Conservation (phyloP, 495 filamentous ascomycete species). For the Podospora pseudoanserina region DNA sequence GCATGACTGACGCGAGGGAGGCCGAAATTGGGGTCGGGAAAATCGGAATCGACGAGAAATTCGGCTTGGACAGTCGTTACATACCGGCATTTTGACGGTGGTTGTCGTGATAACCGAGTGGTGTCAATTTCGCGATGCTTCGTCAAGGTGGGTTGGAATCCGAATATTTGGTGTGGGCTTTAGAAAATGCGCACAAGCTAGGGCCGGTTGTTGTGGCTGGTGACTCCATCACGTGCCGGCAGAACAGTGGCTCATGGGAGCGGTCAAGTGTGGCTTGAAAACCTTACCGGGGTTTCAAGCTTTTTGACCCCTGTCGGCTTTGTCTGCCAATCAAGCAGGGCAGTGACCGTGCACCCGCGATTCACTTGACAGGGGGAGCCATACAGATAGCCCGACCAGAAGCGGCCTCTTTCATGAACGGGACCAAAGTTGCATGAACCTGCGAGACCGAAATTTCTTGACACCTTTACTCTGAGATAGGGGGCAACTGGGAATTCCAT, state of each 20-base stretch:
- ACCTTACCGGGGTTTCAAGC: not conserved
- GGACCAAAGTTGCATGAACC: not conserved
- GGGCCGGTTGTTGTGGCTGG: slow-evolving; percentile 23
- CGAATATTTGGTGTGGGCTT: slow-evolving; percentile 42
- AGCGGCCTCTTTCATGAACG: slow-evolving; percentile 9
- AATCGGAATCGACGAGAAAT: slow-evolving; percentile 2
- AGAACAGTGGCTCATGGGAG: slow-evolving; percentile 11
- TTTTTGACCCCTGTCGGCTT: not conserved
- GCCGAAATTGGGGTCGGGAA: slow-evolving; percentile 8
- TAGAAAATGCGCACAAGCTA: slow-evolving; percentile 29
- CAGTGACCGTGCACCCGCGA: slow-evolving; percentile 1
- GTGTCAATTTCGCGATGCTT: slow-evolving; percentile 36
- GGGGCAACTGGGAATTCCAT: not conserved
- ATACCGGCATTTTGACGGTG: slow-evolving; percentile 80
- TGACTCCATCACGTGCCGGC: slow-evolving; percentile 34
- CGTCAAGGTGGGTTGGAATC: slow-evolving; percentile 34
- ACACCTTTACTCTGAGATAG: not conserved
- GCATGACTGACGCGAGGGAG: not conserved
- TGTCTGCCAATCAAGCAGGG: slow-evolving; percentile 4
- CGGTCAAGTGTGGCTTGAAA: slow-evolving; percentile 17
- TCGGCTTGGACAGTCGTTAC: slow-evolving; percentile 32
- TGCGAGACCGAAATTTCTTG: not conserved
- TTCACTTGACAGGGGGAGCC: not conserved
- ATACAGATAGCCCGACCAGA: not conserved
- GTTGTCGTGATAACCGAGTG: slow-evolving; percentile 43